phyloP scores from a whole-genome alignment of 2,329 filamentous ascomycete genomes.

The Alternaria hordeiaustralica region DNA sequence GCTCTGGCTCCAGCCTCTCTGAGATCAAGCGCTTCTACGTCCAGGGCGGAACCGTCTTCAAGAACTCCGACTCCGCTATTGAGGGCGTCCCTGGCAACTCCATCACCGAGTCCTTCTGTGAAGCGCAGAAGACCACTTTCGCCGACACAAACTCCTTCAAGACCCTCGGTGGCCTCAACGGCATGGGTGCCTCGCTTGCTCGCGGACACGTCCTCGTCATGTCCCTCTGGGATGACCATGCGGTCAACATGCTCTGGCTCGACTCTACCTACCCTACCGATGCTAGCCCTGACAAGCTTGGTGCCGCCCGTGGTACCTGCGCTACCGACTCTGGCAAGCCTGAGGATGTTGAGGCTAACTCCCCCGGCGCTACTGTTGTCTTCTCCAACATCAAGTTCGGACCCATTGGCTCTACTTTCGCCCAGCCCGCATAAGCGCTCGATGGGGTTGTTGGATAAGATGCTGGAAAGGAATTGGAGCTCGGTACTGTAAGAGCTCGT shows the following conservation, averaged over 20 bases:
- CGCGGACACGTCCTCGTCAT: slow-evolving; percentile 70
- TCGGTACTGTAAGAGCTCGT: not conserved
- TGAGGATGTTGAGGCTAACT: slow-evolving; percentile 46
- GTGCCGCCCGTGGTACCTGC: slow-evolving; percentile 48
- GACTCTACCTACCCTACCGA: slow-evolving; percentile 68
- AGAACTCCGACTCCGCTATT: slow-evolving; percentile 53
- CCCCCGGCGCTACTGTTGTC: slow-evolving; percentile 43
- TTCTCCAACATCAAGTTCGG: slow-evolving; percentile 52
- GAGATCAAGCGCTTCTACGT: slow-evolving; percentile 60
- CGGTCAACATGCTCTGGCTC: slow-evolving; percentile 76
- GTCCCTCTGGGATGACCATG: slow-evolving; percentile 69
- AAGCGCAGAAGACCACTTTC: slow-evolving; percentile 62
- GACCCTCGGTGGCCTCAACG: slow-evolving; percentile 61
- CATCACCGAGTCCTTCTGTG: slow-evolving; percentile 66
- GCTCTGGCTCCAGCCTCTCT: slow-evolving; percentile 50
- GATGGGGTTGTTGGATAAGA: not conserved
- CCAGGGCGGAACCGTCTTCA: slow-evolving; percentile 58
- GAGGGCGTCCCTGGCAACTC: slow-evolving; percentile 57
- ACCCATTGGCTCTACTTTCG: slow-evolving; percentile 49
- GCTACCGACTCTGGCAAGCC: slow-evolving; percentile 45
- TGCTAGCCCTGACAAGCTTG: slow-evolving; percentile 38
- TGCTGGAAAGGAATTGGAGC: not conserved
- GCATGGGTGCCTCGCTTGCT: slow-evolving; percentile 62
- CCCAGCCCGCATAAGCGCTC: slow-evolving; percentile 35
- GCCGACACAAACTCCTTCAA: slow-evolving; percentile 62